These are phyloP conservation scores for Ustilaginoidea virens DNA, from an alignment of 2,329 filamentous ascomycete species.

Conservation along the genomic window DNA sequence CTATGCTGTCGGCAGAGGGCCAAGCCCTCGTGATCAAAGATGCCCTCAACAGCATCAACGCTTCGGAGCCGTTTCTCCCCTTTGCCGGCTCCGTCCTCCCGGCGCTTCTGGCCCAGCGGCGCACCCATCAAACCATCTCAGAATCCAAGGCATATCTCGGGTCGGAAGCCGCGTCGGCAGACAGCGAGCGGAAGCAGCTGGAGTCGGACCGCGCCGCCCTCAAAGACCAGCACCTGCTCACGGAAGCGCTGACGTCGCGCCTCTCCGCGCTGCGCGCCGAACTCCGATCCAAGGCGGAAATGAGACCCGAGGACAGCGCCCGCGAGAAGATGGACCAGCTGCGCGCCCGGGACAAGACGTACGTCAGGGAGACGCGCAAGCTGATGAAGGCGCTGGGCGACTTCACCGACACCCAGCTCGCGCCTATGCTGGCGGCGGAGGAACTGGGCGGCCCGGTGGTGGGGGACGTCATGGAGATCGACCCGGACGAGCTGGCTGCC, in stretches of 20 bases:
- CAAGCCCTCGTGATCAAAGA: constrained; percentile 35
- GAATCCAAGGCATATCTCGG: constrained; percentile 47
- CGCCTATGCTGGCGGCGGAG: constrained; percentile 66
- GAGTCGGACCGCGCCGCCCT: constrained; percentile 34
- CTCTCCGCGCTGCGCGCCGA: constrained; percentile 44
- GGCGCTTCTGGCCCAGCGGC: constrained; percentile 54
- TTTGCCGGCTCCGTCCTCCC: constrained; percentile 52
- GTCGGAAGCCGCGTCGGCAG: constrained; percentile 25
- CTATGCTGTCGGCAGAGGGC: constrained; percentile 13
- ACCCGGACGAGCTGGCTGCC: constrained; percentile 41
- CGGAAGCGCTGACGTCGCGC: constrained; percentile 36
- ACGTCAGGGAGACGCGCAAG: constrained; percentile 43
- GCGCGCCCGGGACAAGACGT: constrained; percentile 38
- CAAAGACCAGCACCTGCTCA: constrained; percentile 39
- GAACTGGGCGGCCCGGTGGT: constrained; percentile 72
- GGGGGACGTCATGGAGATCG: constrained; percentile 52
- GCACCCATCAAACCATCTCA: constrained; percentile 45
- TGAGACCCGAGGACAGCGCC: constrained; percentile 44
- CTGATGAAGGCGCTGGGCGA: constrained; percentile 49
- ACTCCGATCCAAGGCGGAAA: constrained; percentile 38
- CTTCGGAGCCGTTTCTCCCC: constrained; percentile 50
- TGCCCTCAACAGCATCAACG: constrained; percentile 49
- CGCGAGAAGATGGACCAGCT: constrained; percentile 47
- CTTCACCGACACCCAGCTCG: constrained; percentile 58
- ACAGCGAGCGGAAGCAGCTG: constrained; percentile 29